phyloP scores from a whole-genome alignment of 2,329 filamentous ascomycete genomes.

The Aspergillus pseudoglaucus region DNA sequence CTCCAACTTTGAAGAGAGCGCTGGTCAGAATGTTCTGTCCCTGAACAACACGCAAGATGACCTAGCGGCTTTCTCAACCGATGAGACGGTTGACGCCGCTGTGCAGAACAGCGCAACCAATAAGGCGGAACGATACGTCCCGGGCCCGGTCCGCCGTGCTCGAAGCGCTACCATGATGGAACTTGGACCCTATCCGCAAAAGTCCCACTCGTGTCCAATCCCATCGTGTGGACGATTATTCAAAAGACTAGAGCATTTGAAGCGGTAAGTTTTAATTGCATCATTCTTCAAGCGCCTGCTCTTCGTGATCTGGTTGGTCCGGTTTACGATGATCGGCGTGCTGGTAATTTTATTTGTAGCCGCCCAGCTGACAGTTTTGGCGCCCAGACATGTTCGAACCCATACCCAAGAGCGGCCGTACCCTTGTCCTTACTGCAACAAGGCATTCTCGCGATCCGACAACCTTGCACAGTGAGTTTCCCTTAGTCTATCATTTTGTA shows the following conservation, averaged over 20 bases:
- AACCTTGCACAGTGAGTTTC: slow-evolving; percentile 87
- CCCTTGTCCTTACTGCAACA: slow-evolving; percentile 95
- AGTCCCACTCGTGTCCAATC: slow-evolving; percentile 98
- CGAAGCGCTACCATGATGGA: slow-evolving; percentile 96
- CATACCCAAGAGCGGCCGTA: slow-evolving; percentile 99
- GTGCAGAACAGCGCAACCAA: slow-evolving; percentile 53
- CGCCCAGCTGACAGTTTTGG: slow-evolving; percentile 44
- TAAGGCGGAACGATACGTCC: slow-evolving; percentile 48
- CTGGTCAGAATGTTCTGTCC: slow-evolving; percentile 63
- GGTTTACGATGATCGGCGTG: slow-evolving; percentile 12
- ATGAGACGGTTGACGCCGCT: slow-evolving; percentile 52
- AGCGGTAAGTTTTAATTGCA: slow-evolving; percentile 65
- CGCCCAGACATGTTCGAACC: slow-evolving; percentile 87
- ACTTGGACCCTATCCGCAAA: slow-evolving; percentile 90
- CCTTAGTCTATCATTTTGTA: not conserved
- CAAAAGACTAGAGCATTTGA: slow-evolving; percentile 98
- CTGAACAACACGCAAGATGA: slow-evolving; percentile 62
- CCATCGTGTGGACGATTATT: slow-evolving; percentile 94
- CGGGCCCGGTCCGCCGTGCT: slow-evolving; percentile 77
- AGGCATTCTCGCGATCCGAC: slow-evolving; percentile 96
- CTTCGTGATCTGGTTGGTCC: not conserved
- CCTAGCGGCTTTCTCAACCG: slow-evolving; percentile 56
- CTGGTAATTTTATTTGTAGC: slow-evolving; percentile 38
- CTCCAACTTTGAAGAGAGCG: slow-evolving; percentile 75
- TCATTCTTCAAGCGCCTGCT: slow-evolving; percentile 16